Percentiles rank a stretch among this genome's conserved stretches.
Evolutionary conservation across 106 monocot genomes (phyloP).

Genomic region (Triglochin maritima): DNA sequence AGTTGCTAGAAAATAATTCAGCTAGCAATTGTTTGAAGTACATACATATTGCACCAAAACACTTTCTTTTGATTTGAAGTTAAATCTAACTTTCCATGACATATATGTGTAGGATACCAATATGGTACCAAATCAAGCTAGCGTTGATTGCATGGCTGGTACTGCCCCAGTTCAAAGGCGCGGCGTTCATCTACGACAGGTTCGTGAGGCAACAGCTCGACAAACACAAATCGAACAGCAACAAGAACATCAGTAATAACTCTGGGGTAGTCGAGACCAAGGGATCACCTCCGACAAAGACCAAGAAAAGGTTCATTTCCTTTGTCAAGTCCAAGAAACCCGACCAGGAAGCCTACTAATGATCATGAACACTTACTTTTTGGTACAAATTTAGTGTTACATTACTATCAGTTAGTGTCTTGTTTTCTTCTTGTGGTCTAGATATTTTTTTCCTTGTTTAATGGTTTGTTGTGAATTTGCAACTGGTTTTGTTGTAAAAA

Average conservation of each 20-base stretch:
- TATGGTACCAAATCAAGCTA: constrained; percentile 79
- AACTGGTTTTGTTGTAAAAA: too few species aligned
- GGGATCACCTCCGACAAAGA: not conserved
- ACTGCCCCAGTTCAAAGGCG: constrained; percentile 92
- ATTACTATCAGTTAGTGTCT: too few species aligned
- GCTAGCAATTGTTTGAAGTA: too few species aligned
- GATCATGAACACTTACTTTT: not conserved
- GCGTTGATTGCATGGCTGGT: constrained; percentile 80
- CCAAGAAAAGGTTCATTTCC: constrained; percentile 11
- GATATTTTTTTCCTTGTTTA: too few species aligned
- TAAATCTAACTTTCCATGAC: not conserved
- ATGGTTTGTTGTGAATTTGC: too few species aligned
- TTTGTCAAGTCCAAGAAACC: constrained; percentile 17
- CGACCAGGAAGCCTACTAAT: constrained; percentile 19
- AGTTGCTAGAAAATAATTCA: too few species aligned
- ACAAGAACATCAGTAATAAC: not conserved
- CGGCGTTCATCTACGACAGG: constrained; percentile 82
- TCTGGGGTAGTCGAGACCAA: not conserved
- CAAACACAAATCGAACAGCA: constrained; percentile 13
- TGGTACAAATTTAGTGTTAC: too few species aligned
- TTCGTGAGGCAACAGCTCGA: constrained; percentile 74
- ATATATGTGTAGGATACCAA: constrained; percentile 44
- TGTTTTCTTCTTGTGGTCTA: too few species aligned
- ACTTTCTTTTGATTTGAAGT: too few species aligned
- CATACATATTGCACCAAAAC: too few species aligned